Evolutionary conservation across 345 rosid species (phyloP).

Genomic region (Erucastrum elatum): DNA sequence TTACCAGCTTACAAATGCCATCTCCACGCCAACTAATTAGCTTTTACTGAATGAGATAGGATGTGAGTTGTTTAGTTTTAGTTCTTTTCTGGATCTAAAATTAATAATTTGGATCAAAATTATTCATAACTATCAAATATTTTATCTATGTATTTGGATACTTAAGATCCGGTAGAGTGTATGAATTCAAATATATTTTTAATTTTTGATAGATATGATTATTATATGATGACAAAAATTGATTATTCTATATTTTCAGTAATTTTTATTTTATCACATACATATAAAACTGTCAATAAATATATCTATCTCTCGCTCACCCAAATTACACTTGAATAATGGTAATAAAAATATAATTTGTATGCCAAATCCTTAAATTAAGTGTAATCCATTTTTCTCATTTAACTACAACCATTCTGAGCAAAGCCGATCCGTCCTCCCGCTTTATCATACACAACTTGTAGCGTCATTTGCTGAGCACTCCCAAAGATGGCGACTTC

Average conservation of each 20-base stretch:
- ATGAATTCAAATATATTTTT: neutral
- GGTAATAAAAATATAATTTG: neutral
- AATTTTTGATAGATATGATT: too few relatives aligned
- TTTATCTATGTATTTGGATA: neutral
- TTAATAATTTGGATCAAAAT: neutral
- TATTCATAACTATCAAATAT: neutral
- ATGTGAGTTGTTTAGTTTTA: neutral
- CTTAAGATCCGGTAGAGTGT: neutral
- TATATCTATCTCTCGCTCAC: neutral
- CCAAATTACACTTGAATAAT: neutral
- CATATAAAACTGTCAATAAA: neutral
- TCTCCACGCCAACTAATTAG: neutral
- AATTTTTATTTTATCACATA: neutral
- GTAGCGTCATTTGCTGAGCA: neutral
- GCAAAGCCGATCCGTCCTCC: neutral
- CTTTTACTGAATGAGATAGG: neutral
- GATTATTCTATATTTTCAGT: neutral
- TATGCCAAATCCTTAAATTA: neutral
- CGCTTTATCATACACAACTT: neutral
- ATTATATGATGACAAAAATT: too few relatives aligned
- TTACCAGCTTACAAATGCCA: neutral
- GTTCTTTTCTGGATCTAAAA: neutral
- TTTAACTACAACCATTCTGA: neutral
- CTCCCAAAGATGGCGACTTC: neutral
- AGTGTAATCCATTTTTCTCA: neutral